Conservation (phyloP, 208 protist species). For the Trypanosoma boissoni region DNA sequence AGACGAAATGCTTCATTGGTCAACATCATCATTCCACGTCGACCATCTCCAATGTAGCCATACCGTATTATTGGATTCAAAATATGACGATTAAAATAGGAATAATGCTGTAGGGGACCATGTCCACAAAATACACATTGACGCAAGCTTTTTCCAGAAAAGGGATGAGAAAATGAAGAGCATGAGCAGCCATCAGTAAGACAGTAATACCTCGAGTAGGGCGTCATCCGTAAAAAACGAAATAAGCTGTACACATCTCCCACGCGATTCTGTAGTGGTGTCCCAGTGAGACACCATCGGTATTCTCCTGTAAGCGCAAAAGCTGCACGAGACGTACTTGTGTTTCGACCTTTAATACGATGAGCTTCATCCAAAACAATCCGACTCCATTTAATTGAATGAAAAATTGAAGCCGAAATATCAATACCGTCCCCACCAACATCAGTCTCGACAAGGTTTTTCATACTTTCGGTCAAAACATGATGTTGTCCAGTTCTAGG, state of each 20-base stretch:
- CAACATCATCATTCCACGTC: slow-evolving; percentile 83
- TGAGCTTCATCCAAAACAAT: slow-evolving; percentile 94
- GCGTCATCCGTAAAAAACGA: slow-evolving; percentile 90
- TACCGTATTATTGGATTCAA: slow-evolving; percentile 94
- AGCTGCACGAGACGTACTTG: slow-evolving; percentile 79
- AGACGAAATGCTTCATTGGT: slow-evolving; percentile 86
- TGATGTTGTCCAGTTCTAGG: slow-evolving; percentile 87
- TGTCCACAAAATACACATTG: slow-evolving; percentile 91
- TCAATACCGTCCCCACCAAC: slow-evolving; percentile 74
- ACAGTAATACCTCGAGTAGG: slow-evolving; percentile 90
- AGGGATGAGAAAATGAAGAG: slow-evolving; percentile 85
- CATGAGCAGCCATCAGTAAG: slow-evolving; percentile 84
- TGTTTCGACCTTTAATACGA: slow-evolving; percentile 89
- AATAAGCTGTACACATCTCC: slow-evolving; percentile 96
- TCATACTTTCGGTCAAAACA: slow-evolving; percentile 54
- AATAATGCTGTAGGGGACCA: slow-evolving; percentile 90
- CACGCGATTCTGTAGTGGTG: slow-evolving; percentile 97
- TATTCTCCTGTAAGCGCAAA: slow-evolving; percentile 78
- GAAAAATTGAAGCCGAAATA: slow-evolving; percentile 64
- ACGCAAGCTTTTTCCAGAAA: slow-evolving; percentile 67
- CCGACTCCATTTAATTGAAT: slow-evolving; percentile 81
- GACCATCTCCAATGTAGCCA: slow-evolving; percentile 91
- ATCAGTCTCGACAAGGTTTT: slow-evolving; percentile 72
- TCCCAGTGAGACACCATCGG: slow-evolving; percentile 93
- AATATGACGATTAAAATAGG: slow-evolving; percentile 92